phyloP scores from a whole-genome alignment of 345 rosid genomes.

The Eucalyptus sideroxylon region DNA sequence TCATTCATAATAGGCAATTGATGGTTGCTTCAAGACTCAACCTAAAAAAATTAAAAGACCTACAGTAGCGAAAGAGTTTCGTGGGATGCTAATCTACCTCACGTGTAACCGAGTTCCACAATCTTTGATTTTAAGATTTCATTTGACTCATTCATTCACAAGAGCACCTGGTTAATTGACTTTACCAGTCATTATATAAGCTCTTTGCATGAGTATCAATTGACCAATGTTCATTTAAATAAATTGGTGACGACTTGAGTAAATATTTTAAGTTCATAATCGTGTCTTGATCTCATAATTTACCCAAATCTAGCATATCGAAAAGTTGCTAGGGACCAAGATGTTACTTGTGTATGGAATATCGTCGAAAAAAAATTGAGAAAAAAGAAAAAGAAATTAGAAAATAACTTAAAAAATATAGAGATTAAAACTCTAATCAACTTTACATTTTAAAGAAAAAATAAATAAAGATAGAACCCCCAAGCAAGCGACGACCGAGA shows the following conservation, averaged over 20 bases:
- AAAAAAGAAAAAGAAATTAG: too few relatives aligned
- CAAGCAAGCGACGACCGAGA: background rate
- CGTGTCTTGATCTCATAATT: background rate
- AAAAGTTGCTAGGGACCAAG: background rate
- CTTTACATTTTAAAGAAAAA: background rate
- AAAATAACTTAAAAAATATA: too few relatives aligned
- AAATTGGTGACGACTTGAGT: background rate
- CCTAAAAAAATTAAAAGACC: background rate
- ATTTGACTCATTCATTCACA: background rate
- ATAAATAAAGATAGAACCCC: background rate
- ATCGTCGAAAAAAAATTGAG: background rate
- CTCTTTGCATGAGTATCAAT: background rate
- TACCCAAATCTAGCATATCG: background rate
- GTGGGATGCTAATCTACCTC: background rate
- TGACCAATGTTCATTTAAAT: background rate
- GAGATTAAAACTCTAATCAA: background rate
- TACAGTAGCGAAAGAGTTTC: background rate
- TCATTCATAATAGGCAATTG: background rate
- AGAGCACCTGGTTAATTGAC: background rate
- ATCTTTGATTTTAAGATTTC: background rate
- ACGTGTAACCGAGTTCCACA: background rate
- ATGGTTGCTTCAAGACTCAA: background rate
- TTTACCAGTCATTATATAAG: background rate
- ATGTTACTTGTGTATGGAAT: too few relatives aligned
- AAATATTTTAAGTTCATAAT: background rate